Base-by-base conservation (phyloP, 2,329 filamentous ascomycete genomes). In the Penicillium olsonii region DNA sequence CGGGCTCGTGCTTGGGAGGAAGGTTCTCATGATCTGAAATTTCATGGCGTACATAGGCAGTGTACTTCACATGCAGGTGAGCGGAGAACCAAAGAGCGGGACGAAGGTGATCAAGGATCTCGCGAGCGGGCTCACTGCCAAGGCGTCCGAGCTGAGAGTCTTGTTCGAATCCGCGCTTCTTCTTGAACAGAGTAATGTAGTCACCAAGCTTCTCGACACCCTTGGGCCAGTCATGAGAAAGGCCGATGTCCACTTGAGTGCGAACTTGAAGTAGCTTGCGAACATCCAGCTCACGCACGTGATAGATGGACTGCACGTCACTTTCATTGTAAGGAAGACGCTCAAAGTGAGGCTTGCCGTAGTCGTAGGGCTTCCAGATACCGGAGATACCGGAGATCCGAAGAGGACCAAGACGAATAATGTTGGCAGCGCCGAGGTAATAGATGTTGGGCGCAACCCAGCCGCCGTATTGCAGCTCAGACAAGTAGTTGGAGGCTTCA, bases 361-460 rank as follows among this genome's bases (percentile, higher is more conserved):
- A 99, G 71, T 96, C 87, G 63, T 86, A 87, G 2, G 85, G 87
- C 69, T 96, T 96, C 88, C 90, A 99, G 56, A 99, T 99, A 5
- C 94, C 94, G 45, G 90, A 94, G 68, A 97, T 77, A 5, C 87
- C 92, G 29, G 90, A 89, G 54, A 99, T 95, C 18, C 94, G 85
- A 41, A 99, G 74, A 1, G 89, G 87, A 0, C 92, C 92, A 26
- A 95, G 77, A 15, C 87, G 85, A 34, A 99, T 68, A 8, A 99
- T 86, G 66, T 95, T 96, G 52, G 94, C 90, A 27, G 91, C 90
- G 41, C 94, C 94, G 69, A 97, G 81, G 73, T 96, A 99, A 77
- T 96, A 99, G 56, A 99, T 97, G 60, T 94, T 95, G 8, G 90
- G 91, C 7, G 92, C 92, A 5, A 90, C 94, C 94, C 94, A 99